Percentiles rank a stretch among this genome's conserved stretches.
These are phyloP conservation scores for Pedinophyceae sp. DNA, from an alignment of 139 green algal species.

Conservation along the genomic window DNA sequence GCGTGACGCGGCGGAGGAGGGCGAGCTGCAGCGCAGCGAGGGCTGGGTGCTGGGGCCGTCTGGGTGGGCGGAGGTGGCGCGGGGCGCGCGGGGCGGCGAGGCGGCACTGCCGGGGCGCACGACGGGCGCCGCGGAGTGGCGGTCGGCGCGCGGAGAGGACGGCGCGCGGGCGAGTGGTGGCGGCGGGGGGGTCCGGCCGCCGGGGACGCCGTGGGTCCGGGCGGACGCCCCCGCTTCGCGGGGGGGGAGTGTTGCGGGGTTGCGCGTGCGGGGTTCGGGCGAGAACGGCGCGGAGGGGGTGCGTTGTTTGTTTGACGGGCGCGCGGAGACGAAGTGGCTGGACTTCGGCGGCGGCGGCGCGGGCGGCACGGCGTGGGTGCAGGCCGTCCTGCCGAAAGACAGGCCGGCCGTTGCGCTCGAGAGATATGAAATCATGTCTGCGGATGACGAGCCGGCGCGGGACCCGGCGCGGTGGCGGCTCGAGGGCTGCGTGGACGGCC, in stretches of 20 bases:
- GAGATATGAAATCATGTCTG: slow-evolving; percentile 40
- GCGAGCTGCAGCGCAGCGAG: neutral
- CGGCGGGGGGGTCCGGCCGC: too few relatives aligned
- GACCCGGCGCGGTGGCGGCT: slow-evolving; percentile 43
- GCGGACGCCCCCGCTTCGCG: too few relatives aligned
- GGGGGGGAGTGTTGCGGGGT: too few relatives aligned
- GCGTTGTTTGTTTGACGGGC: slow-evolving; percentile 22
- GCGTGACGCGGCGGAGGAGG: slow-evolving; percentile 2
- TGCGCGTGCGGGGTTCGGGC: too few relatives aligned
- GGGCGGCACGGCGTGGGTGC: slow-evolving; percentile 30
- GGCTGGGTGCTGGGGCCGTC: neutral
- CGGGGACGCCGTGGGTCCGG: too few relatives aligned
- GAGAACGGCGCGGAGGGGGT: too few relatives aligned
- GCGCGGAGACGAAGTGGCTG: slow-evolving; percentile 50
- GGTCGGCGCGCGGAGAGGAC: slow-evolving; percentile 23
- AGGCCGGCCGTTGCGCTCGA: slow-evolving; percentile 3
- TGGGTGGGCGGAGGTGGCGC: neutral
- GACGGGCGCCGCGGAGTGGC: slow-evolving; percentile 28
- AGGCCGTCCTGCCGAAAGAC: slow-evolving; percentile 28
- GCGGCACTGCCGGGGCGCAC: slow-evolving; percentile 25
- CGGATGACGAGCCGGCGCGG: slow-evolving; percentile 42
- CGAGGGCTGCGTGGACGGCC: slow-evolving; percentile 20
- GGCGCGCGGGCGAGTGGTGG: too few relatives aligned
- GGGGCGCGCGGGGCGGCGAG: too few relatives aligned
- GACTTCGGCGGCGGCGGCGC: slow-evolving; percentile 45